phyloP scores from a whole-genome alignment of 2,329 filamentous ascomycete species.

The Coniochaeta sp. region DNA sequence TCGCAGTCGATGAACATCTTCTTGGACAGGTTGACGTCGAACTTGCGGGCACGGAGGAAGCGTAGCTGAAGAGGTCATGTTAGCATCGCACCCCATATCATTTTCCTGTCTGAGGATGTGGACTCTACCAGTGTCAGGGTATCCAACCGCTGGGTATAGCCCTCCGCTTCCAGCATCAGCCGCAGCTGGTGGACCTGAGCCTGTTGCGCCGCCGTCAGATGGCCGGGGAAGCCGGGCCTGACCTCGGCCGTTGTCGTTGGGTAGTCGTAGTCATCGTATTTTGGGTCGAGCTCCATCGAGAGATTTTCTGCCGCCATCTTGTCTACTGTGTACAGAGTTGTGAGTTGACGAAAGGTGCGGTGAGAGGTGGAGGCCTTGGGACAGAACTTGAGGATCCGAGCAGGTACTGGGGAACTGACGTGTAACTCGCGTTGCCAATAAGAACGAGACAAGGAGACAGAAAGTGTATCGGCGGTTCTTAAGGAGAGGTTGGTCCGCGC shows the following conservation, averaged over 20 bases:
- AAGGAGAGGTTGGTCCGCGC: neutral
- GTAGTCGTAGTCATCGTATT: slow-evolving; percentile 95
- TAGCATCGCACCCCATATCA: neutral
- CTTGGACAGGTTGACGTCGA: slow-evolving; percentile 77
- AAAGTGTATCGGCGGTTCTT: neutral
- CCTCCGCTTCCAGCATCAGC: slow-evolving; percentile 73
- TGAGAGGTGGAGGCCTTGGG: neutral
- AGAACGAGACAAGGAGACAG: neutral
- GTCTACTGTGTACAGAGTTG: slow-evolving; percentile 3
- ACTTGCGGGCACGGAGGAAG: slow-evolving; percentile 92
- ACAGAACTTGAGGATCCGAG: neutral
- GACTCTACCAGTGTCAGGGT: slow-evolving; percentile 75
- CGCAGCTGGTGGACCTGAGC: slow-evolving; percentile 83
- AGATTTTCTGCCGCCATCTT: slow-evolving; percentile 16
- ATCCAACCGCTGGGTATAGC: slow-evolving; percentile 78
- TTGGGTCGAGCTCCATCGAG: slow-evolving; percentile 62
- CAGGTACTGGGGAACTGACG: neutral
- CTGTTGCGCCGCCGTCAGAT: slow-evolving; percentile 81
- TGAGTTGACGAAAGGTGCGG: neutral
- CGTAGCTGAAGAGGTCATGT: slow-evolving; percentile 50
- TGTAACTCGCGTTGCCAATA: neutral
- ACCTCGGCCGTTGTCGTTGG: slow-evolving; percentile 67
- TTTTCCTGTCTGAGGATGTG: neutral
- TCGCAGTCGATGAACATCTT: slow-evolving; percentile 89
- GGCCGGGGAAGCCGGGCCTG: slow-evolving; percentile 75